phyloP scores from a whole-genome alignment of 345 rosid species.

The Stellera chamaejasme region DNA sequence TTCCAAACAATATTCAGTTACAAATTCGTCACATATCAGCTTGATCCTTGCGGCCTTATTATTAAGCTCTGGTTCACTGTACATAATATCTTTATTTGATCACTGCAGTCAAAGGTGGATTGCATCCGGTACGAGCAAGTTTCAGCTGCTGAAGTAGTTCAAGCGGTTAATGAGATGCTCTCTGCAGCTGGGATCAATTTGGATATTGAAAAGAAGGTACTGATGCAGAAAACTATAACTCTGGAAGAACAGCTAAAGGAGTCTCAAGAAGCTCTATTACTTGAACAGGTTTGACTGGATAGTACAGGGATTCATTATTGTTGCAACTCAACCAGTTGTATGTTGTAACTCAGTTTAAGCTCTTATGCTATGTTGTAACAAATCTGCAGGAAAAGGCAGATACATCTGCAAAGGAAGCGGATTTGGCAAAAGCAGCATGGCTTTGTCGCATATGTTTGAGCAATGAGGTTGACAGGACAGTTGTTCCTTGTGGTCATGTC shows the following conservation, averaged over 20 bases:
- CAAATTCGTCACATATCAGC: too few relatives aligned
- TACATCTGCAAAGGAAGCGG: constrained; percentile 63
- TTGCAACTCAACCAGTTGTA: background rate
- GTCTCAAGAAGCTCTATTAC: constrained; percentile 64
- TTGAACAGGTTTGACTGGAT: constrained; percentile 61
- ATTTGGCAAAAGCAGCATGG: constrained; percentile 85
- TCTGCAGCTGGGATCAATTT: constrained; percentile 83
- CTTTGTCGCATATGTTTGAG: constrained; percentile 69
- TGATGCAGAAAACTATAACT: constrained; percentile 56
- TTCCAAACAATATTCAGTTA: too few relatives aligned
- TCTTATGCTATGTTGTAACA: background rate
- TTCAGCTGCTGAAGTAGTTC: constrained; percentile 75
- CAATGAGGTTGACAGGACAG: constrained; percentile 70
- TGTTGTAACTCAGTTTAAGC: background rate
- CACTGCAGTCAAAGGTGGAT: constrained; percentile 43
- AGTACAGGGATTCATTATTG: background rate
- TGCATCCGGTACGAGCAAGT: constrained; percentile 54
- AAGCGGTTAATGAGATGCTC: constrained; percentile 90
- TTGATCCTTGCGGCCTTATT: too few relatives aligned
- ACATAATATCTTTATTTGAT: constrained; percentile 11
- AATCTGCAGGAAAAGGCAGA: constrained; percentile 68
- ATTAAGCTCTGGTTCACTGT: too few relatives aligned
- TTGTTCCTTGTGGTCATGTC: constrained; percentile 88
- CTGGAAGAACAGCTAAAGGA: constrained; percentile 78
- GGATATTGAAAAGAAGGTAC: constrained; percentile 74